Evolutionary conservation across 2,329 filamentous ascomycete genomes (phyloP), one percentile per base, ranked within the genome.

Genomic region (Cucurbitaria berberidis): DNA sequence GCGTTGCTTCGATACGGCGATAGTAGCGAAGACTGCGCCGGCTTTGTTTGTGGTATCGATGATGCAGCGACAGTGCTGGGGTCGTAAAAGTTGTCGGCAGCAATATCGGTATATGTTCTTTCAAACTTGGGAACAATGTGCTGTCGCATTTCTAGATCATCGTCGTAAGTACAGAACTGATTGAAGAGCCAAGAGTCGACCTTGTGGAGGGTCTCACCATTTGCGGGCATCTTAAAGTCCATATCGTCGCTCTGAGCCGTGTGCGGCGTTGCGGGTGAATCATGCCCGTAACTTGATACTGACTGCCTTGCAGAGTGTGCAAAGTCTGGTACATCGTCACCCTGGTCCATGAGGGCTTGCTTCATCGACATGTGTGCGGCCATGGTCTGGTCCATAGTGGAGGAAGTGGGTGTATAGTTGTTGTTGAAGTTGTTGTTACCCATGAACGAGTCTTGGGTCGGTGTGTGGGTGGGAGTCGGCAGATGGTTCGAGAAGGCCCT

Each of bases 41-140:
- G 84, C 43, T 83, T 76, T 15, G 40, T 74, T 78, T 66, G 63
- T 15, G 68, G 51, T 45, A 68, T 63, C 51, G 71, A 53, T 24
- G 65, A 80, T 3, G 85, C 78, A 4, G 85, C 77, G 0, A 83
- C 83, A 66, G 87, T 81, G 55, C 87, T 86, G 63, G 89, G 88
- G 64, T 88, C 92, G 80, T 90, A 96, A 0, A 96, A 82, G 73
- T 95, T 91, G 72, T 96, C 93, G 66, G 86, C 84, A 68, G 90
- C 93, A 44, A 91, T 84, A 68, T 96, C 91, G 16, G 91, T 93
- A 77, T 95, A 91, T 0, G 92, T 95, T 51, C 91, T 84, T 63
- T 92, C 88, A 59, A 96, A 84, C 76, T 93, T 95, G 22, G 92
- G 89, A 60, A 85, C 73, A 15, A 67, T 61, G 30, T 60, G 55